Evolutionary conservation across 2,329 filamentous ascomycete species (phyloP), one percentile per base, ranked within the genome.

Genomic region (Sarocladiaceae sp.): DNA sequence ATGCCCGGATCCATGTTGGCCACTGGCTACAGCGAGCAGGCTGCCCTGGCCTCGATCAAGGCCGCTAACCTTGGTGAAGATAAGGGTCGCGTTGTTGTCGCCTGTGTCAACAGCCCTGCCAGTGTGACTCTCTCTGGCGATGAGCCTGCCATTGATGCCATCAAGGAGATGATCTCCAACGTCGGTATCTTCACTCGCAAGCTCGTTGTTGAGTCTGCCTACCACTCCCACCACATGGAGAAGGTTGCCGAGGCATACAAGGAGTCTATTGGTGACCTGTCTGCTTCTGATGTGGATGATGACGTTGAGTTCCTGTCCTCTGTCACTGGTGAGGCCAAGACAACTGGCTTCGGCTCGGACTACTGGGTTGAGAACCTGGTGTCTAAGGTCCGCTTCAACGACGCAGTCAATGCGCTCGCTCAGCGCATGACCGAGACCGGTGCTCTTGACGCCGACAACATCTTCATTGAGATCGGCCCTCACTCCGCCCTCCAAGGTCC

Each of bases 351-450:
- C 1, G 55, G 56, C 6, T 51, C 57, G 1, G 44, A 51, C 0
- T 76, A 76, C 50, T 76, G 73, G 73, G 58, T 61, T 2, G 51
- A 59, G 2, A 76, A 76, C 43, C 51, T 76, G 51, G 60, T 65
- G 1, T 65, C 62, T 2, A 63, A 64, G 1, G 73, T 76, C 7
- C 58, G 63, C 4, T 51, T 43, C 43, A 29, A 21, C 32, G 48
- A 44, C 21, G 40, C 45, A 9, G 6, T 40, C 6, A 21, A 24
- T 5, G 70, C 69, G 0, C 47, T 75, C 15, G 21, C 13, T 3
- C 47, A 55, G 24, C 43, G 53, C 9, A 59, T 72, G 52, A 57
- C 66, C 54, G 45, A 33, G 9, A 46, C 55, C 2, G 41, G 58
- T 3, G 21, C 37, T 4, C 51, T 56, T 6, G 46, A 60, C 12